A percentile compares a stretch with the other conserved stretches of the same genome.
Conservation (phyloP, 2,329 filamentous ascomycete species). For the Colletotrichum karsti region DNA sequence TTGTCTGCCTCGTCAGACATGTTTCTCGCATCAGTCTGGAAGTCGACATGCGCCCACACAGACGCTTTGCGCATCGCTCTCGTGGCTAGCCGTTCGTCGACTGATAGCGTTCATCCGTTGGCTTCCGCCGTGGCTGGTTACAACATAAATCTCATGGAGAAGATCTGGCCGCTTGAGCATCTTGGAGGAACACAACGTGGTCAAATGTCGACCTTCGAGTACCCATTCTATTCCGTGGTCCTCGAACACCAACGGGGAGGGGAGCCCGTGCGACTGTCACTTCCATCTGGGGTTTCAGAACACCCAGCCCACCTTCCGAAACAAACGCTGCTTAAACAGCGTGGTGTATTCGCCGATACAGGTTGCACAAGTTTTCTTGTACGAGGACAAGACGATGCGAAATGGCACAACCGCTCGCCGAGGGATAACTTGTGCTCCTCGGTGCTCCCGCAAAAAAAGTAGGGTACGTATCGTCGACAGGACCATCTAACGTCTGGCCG, state of each 20-base stretch:
- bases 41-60: constrained; percentile 14
- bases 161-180: neutral
- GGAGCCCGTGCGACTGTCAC: constrained; percentile 7
- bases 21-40: constrained; percentile 4
- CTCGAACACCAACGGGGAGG: constrained; percentile 2
- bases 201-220: constrained; percentile 7
- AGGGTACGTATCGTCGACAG: neutral
- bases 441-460: neutral
- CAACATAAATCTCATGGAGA: neutral
- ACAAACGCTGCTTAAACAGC: constrained; percentile 13
- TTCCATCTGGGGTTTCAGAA: constrained; percentile 22
- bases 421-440: constrained; percentile 5
- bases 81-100: neutral
- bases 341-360: constrained; percentile 31
- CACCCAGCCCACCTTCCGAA: constrained; percentile 20
- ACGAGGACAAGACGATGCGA: constrained; percentile 4
- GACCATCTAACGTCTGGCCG: neutral
- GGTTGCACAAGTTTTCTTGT: constrained; percentile 21
- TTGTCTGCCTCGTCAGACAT: neutral
- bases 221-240: neutral
- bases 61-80: neutral
- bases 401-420: constrained; percentile 9
- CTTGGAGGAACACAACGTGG: neutral
- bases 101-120: neutral
- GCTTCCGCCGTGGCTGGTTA: neutral